phyloP scores from a whole-genome alignment of 345 rosid species.

The Acer yangbiense region DNA sequence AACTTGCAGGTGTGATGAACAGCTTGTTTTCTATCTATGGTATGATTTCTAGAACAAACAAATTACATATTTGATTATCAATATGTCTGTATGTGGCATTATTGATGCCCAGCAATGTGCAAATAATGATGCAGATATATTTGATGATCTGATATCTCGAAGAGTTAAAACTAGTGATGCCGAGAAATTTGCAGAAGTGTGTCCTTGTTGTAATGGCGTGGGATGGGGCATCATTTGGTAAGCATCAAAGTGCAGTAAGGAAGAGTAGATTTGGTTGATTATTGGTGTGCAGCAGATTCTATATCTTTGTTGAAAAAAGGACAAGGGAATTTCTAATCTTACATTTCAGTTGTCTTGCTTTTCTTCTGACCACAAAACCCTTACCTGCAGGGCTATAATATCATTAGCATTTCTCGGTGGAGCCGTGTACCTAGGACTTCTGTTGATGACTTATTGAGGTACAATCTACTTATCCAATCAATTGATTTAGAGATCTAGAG shows the following conservation, averaged over 20 bases:
- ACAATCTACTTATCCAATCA: slow-evolving; percentile 9
- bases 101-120: background rate
- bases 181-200: slow-evolving; percentile 73
- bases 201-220: slow-evolving; percentile 68
- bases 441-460: slow-evolving; percentile 61
- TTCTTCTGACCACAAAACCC: background rate
- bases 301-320: background rate
- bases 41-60: slow-evolving; percentile 28
- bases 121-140: slow-evolving; percentile 48
- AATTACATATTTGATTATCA: background rate
- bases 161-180: slow-evolving; percentile 72
- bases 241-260: slow-evolving; percentile 14
- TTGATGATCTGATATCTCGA: slow-evolving; percentile 74
- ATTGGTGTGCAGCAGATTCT: background rate
- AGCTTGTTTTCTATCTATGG: slow-evolving; percentile 77
- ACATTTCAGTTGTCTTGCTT: background rate
- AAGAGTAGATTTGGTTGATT: background rate
- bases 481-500: background rate
- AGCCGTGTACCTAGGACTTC: slow-evolving; percentile 65
- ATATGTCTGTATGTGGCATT: background rate
- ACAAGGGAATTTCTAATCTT: background rate
- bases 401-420: slow-evolving; percentile 54
- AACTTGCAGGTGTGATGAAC: slow-evolving; percentile 66
- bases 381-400: slow-evolving; percentile 55
- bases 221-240: slow-evolving; percentile 79